Conservation (phyloP, 2,329 filamentous ascomycete species). For the Sporothrix inflata region DNA sequence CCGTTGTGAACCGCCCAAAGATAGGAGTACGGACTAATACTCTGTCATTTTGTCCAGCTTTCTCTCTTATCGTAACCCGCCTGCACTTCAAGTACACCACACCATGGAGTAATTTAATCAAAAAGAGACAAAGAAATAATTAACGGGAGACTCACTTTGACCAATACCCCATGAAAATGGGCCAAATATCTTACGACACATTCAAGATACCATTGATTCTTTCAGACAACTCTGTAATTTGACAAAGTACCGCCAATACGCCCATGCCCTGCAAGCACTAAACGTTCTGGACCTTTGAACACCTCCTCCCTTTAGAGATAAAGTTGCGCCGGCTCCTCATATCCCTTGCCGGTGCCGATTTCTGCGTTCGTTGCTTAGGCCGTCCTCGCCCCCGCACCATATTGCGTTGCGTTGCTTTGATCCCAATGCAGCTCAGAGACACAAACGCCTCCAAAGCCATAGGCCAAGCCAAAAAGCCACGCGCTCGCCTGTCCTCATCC, state of each 20-base stretch:
- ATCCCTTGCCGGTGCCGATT: neutral
- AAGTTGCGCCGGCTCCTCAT: neutral
- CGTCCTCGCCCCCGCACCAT: conserved; percentile 11
- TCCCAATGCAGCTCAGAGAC: neutral
- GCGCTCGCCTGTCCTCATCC: neutral
- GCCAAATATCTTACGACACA: neutral
- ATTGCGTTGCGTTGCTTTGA: neutral
- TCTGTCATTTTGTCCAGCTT: neutral
- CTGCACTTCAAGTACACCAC: neutral
- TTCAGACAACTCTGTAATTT: neutral
- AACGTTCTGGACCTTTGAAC: conserved; percentile 1
- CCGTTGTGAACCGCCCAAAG: neutral
- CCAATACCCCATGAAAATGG: neutral
- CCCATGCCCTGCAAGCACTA: neutral
- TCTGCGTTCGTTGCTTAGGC: conserved; percentile 2
- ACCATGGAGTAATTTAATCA: neutral
- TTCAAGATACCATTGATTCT: neutral
- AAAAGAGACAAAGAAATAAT: neutral
- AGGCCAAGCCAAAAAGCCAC: conserved; percentile 15
- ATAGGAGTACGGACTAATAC: no score
- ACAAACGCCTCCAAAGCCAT: conserved; percentile 11
- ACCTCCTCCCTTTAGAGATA: neutral
- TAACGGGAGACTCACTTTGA: neutral
- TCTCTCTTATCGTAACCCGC: neutral
- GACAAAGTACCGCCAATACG: neutral